Evolutionary conservation across 2,329 filamentous ascomycete species (phyloP).

Genomic region (Colletotrichum scovillei): DNA sequence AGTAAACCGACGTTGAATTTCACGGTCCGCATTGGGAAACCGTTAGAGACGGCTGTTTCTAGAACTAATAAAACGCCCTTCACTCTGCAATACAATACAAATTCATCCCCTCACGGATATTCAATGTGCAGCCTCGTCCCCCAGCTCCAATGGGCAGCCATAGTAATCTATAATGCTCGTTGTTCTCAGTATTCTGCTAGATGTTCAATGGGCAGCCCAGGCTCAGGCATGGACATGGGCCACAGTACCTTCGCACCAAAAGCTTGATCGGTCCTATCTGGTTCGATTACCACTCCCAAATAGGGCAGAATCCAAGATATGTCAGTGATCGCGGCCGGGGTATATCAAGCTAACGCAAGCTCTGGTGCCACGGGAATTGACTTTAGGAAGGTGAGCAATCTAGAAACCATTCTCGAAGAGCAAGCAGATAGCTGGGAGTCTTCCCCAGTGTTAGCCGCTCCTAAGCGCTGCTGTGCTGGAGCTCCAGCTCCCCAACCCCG

Average conservation of each 20-base stretch:
- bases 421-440: neutral
- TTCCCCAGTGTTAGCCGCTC: slow-evolving; percentile 34
- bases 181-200: neutral
- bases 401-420: neutral
- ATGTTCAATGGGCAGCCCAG: neutral
- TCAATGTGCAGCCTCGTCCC: neutral
- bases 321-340: neutral
- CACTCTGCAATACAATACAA: neutral
- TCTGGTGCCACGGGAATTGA: slow-evolving; percentile 5
- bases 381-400: neutral
- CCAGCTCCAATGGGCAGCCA: neutral
- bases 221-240: neutral
- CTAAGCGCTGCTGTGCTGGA: slow-evolving; percentile 29
- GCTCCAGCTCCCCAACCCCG: slow-evolving; percentile 31
- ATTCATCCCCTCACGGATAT: neutral
- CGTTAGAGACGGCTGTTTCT: neutral
- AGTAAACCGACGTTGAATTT: neutral
- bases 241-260: neutral
- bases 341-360: neutral
- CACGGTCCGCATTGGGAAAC: neutral
- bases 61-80: neutral
- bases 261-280: neutral
- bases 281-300: neutral
- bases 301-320: neutral
- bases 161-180: neutral